These are phyloP conservation scores for Pugionium dolabratum DNA, from an alignment of 345 rosid genomes.

Conservation along the genomic window DNA sequence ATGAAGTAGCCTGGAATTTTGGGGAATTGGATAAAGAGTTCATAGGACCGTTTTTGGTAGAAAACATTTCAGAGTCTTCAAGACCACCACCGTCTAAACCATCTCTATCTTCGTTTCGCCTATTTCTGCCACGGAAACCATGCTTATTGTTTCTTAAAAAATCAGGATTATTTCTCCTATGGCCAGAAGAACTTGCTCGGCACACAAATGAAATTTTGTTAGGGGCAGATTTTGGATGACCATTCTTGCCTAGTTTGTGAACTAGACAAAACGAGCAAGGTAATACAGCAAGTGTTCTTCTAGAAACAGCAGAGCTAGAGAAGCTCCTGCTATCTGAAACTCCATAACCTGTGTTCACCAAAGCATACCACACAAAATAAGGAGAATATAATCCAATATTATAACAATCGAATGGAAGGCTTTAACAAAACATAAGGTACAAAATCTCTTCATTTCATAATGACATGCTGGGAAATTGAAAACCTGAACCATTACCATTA, in stretches of 20 bases:
- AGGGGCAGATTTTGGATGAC: constrained; percentile 39
- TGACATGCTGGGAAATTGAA: background rate
- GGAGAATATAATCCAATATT: constrained; percentile 1
- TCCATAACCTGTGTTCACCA: constrained; percentile 53
- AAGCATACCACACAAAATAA: background rate
- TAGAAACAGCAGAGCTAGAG: constrained; percentile 50
- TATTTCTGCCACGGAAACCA: constrained; percentile 60
- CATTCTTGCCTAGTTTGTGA: constrained; percentile 32
- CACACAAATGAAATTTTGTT: constrained; percentile 49
- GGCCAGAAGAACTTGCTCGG: constrained; percentile 57
- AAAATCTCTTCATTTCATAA: constrained; percentile 2
- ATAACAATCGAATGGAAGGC: background rate
- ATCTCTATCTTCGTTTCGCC: constrained; percentile 61
- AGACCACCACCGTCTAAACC: constrained; percentile 41
- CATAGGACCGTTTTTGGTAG: constrained; percentile 62
- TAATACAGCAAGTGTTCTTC: constrained; percentile 44
- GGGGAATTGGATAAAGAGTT: constrained; percentile 56
- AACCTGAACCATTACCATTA: background rate
- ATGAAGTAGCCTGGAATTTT: constrained; percentile 64
- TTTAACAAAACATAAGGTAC: background rate
- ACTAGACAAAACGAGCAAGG: constrained; percentile 43
- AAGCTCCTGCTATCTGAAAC: constrained; percentile 47
- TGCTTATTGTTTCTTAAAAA: constrained; percentile 60
- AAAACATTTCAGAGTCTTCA: constrained; percentile 56
- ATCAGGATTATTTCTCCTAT: constrained; percentile 68